Evolutionary conservation across 1,284 basidiomycete species (phyloP).

Genomic region (Sporisorium scitamineum): DNA sequence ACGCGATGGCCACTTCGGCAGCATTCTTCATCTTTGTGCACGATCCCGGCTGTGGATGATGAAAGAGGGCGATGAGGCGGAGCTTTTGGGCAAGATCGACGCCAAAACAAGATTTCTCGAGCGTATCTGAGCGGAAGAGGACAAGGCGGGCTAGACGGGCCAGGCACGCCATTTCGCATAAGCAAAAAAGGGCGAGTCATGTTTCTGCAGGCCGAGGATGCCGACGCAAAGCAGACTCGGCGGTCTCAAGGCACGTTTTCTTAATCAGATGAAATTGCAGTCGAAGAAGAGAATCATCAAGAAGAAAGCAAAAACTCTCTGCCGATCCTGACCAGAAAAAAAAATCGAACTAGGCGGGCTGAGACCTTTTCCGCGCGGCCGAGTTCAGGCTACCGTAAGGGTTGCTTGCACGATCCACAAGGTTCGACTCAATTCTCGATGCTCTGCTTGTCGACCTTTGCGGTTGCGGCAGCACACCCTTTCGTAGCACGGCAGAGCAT

Average conservation of each 20-base stretch:
- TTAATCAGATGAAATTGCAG: not conserved
- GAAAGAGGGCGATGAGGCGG: not conserved
- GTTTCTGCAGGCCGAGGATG: not conserved
- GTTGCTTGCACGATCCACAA: not conserved
- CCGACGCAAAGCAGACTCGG: not conserved
- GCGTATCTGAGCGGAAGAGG: not conserved
- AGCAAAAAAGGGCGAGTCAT: conserved; percentile 2
- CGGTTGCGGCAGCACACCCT: not conserved
- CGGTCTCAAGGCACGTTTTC: not conserved
- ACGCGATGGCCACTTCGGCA: not conserved
- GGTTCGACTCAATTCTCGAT: not conserved
- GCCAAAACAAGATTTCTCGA: too few relatives aligned
- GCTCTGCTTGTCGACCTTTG: not conserved
- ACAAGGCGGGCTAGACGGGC: conserved; percentile 1
- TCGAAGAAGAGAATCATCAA: conserved; percentile 2
- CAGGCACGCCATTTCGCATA: conserved; percentile 12
- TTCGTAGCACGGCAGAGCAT: not conserved
- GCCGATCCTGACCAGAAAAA: conserved; percentile 12
- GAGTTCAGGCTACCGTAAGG: not conserved
- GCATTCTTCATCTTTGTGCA: not conserved
- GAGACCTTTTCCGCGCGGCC: not conserved
- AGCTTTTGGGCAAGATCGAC: too few relatives aligned
- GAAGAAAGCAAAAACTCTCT: conserved; percentile 3
- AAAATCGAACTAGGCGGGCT: not conserved
- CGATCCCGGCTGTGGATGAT: not conserved